Conservation (phyloP, 2,329 filamentous ascomycete genomes). For the Colletotrichum somersetense region DNA sequence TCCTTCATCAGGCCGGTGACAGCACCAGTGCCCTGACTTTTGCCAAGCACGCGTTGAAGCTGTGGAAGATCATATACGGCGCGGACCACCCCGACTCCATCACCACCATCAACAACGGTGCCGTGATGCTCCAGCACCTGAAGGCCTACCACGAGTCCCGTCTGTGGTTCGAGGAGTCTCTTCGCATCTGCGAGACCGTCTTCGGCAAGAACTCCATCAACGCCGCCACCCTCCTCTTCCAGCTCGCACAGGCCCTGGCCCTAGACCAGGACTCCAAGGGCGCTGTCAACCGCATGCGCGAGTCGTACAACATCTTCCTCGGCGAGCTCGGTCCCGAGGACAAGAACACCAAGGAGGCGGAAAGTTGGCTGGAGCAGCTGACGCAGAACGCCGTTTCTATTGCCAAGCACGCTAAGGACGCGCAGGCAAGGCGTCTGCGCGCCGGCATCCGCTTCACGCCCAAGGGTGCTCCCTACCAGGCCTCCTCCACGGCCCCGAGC, state of each 20-base stretch:
- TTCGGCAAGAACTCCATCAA: slow-evolving; percentile 93
- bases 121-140: slow-evolving; percentile 96
- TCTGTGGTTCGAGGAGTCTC: slow-evolving; percentile 95
- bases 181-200: slow-evolving; percentile 88
- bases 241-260: slow-evolving; percentile 93
- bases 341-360: slow-evolving; percentile 97
- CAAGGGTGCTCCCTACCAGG: slow-evolving; percentile 72
- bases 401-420: slow-evolving; percentile 91
- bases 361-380: slow-evolving; percentile 95
- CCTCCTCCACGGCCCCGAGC: slow-evolving; percentile 46
- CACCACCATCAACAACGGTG: slow-evolving; percentile 98
- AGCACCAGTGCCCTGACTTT: slow-evolving; percentile 89
- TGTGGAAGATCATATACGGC: slow-evolving; percentile 98
- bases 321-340: slow-evolving; percentile 87
- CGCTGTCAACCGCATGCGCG: slow-evolving; percentile 92
- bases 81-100: slow-evolving; percentile 95
- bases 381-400: slow-evolving; percentile 96
- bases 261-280: slow-evolving; percentile 95
- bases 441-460: slow-evolving; percentile 77
- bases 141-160: slow-evolving; percentile 96
- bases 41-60: slow-evolving; percentile 89
- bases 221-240: slow-evolving; percentile 94
- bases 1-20: slow-evolving; percentile 92
- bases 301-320: slow-evolving; percentile 96
- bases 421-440: slow-evolving; percentile 79